Conservation (phyloP, 192 early-diverging fungal genomes). For the Phycomyces blakesleeanus region DNA sequence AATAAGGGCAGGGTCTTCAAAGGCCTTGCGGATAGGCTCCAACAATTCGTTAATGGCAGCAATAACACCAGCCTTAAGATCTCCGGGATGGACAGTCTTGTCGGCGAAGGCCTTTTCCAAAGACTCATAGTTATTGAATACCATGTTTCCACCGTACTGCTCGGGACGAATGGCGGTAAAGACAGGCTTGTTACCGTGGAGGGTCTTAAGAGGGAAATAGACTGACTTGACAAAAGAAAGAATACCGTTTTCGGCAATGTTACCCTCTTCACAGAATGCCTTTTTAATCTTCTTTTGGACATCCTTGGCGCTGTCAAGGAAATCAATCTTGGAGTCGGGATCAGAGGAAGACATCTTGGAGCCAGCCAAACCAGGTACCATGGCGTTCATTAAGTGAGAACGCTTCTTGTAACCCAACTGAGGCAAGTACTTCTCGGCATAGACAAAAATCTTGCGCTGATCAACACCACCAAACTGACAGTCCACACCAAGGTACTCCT, state of each 20-base stretch:
- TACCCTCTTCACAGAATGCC: conserved; percentile 97
- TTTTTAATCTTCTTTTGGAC: conserved; percentile 87
- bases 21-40: conserved; percentile 81
- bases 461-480: conserved; percentile 97
- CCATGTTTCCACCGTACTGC: conserved; percentile 87
- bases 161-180: conserved; percentile 77
- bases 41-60: conserved; percentile 82
- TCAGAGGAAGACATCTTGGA: conserved; percentile 97
- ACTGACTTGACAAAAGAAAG: conserved; percentile 88
- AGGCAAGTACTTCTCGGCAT: conserved; percentile 95
- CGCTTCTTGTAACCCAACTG: conserved; percentile 94
- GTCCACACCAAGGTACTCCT: conserved; percentile 93
- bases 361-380: conserved; percentile 93
- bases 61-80: conserved; percentile 85
- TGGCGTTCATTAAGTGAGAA: conserved; percentile 95
- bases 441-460: conserved; percentile 98
- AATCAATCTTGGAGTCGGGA: conserved; percentile 95
- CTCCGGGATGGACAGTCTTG: conserved; percentile 88
- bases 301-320: conserved; percentile 79
- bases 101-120: conserved; percentile 85
- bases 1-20: conserved; percentile 65
- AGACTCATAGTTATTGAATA: conserved; percentile 64
- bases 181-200: conserved; percentile 50
- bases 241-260: conserved; percentile 87
- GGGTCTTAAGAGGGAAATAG: conserved; percentile 82